Evolutionary conservation across 1,139 yeast genomes (phyloP), one percentile per base, ranked within the genome.

Genomic region (Hansenula lynferdii): DNA sequence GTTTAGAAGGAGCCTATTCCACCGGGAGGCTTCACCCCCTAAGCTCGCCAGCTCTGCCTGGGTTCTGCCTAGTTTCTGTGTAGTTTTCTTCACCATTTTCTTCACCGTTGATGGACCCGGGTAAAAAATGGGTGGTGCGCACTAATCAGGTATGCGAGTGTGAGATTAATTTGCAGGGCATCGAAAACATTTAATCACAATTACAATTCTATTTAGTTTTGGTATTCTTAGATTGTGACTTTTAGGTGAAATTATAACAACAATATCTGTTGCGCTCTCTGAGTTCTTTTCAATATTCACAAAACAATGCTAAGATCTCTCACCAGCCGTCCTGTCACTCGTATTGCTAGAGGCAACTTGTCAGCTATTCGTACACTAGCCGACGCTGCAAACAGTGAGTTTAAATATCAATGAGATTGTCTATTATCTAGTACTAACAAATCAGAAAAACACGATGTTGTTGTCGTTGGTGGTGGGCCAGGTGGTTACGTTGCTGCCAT

Each of bases 401-500:
- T 8, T 12, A 11, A 14, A 23, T 9, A 8, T 24, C 18, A 26
- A 15, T 16, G 10, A 11, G 5, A 5, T 16, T 24, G 15, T n/a
- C 6, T 24, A 6, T 6, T 8, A n/a, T 8, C 5, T 10, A n/a
- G 14, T 19, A 30, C 32, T 30, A 30, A 30, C 32, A 30, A 19
- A 28, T 15, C 45, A 41, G 50, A 51, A 44, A 51, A 85, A 62
- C 94, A 86, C 62, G 98, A 92, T 58, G 79, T 90, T 43, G 95
- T 90, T 41, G 87, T 94, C 53, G 85, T 94, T 59, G 99, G 99
- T 53, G 98, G 97, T 57, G 99, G 99, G 43, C 99, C 99, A 50
- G 99, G 97, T 65, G 99, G 99, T 48, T 85, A 85, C 60, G 95
- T 94, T 52, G 97, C 97, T 42, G 98, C 99, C 58, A 94, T 94